Evolutionary conservation across 2,329 filamentous ascomycete species (phyloP).

Genomic region (Drechslerella stenobrocha): DNA sequence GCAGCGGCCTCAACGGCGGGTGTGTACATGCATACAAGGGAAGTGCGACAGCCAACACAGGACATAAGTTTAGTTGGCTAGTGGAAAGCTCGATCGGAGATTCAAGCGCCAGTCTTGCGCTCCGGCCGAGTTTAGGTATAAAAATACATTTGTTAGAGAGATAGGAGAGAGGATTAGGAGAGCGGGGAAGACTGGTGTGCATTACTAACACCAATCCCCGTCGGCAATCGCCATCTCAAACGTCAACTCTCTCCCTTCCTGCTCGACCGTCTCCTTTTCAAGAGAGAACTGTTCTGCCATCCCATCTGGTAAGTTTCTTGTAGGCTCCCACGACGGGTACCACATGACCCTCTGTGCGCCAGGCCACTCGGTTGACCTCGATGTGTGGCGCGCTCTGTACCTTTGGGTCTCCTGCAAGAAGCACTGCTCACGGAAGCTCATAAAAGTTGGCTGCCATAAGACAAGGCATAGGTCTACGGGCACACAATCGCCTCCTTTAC

Average conservation of each 20-base stretch:
- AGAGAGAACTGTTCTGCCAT: constrained; percentile 25
- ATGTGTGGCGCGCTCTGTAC: constrained; percentile 27
- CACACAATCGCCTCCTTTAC: constrained; percentile 11
- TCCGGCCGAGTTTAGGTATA: too few species aligned
- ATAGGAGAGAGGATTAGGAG: too few species aligned
- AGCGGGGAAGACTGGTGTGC: too few species aligned
- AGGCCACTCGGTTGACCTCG: constrained; percentile 32
- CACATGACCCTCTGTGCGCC: constrained; percentile 41
- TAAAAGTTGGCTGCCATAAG: constrained; percentile 28
- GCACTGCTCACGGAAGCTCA: constrained; percentile 41
- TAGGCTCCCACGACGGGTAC: constrained; percentile 46
- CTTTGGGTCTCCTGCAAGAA: constrained; percentile 36
- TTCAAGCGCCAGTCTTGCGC: too few species aligned
- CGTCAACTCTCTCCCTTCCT: constrained; percentile 22
- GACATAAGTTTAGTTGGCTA: too few species aligned
- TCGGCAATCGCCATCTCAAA: constrained; percentile 35
- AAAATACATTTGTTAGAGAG: too few species aligned
- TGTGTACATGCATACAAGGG: too few species aligned
- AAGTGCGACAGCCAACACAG: too few species aligned
- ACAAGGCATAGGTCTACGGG: constrained; percentile 39
- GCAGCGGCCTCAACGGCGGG: too few species aligned
- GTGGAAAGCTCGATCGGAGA: too few species aligned
- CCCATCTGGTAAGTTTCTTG: constrained; percentile 20
- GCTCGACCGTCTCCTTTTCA: constrained; percentile 26
- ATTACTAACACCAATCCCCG: constrained; percentile 38